Evolutionary conservation across 169 alveolate species (phyloP), one percentile per base, ranked within the genome.

Genomic region (Cryptosporidium ubiquitum): DNA sequence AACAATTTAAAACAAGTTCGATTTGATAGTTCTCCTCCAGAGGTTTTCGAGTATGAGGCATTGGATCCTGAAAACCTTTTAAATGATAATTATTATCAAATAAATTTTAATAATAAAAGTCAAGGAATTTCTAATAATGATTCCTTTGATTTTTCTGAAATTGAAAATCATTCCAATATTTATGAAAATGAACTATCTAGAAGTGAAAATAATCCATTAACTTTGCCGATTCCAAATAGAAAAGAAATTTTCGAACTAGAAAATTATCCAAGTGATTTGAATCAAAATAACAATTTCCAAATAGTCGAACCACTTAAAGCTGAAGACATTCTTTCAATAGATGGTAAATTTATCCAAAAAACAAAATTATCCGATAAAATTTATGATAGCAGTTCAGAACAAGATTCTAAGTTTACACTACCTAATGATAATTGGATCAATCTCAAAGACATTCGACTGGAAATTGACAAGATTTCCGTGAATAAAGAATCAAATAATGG

Each of bases 1-100:
- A 20, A 16, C 47, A 26, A 51, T 16, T 35, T 37, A 23, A 70
- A 70, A 49, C 60, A 70, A 23, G 84, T 70, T 9, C 69, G 84
- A 33, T 70, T 70, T 23, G 39, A 35, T 35, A 55, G 47, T 49
- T 47, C 66, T 16, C 84, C 84, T 10, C 84, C 84, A 0, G 51
- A 70, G 29, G 66, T 70, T 29, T 70, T 49, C 66, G 84, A 70
- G 49, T 70, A 70, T 29, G 84, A 70, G 51, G 66, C 60, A n/a
- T 70, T 10, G 20, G 79, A 35, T 68, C 55, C n/a, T 14, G 55
- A 18, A 2, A 68, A 39, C 55, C 26, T 40, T 33, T 39, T 68
- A n/a, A 16, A 37, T 12, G 57, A 40, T 18, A 68, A 20, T 23
- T 40, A 20, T 68, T 20, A 31, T 68, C 20, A 40, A 9, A 40